Base-by-base conservation (phyloP, 2,329 filamentous ascomycete genomes). In the Colletotrichum viniferum region DNA sequence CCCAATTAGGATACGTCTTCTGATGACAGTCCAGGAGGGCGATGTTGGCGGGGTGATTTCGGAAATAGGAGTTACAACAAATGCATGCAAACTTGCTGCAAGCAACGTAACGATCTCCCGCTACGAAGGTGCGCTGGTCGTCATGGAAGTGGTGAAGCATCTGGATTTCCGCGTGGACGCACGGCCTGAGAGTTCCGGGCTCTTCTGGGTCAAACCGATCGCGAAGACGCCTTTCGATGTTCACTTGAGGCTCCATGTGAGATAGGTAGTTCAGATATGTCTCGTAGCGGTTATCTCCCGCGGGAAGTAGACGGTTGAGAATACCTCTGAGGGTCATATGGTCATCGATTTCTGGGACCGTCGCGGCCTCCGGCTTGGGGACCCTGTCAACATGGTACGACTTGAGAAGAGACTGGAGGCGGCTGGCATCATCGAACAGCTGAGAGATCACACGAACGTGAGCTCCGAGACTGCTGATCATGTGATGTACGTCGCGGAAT, bases 31-130 rank as follows among this genome's bases (percentile, higher is more conserved):
- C 79, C 0, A 84, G 84, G 26, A 81, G 79, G 0, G 80, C 80
- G 65, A 77, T 81, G 4, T 9, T 76, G 4, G 79, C 81, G 0
- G 85, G 85, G 64, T 89, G 87, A 14, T 85, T 65, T 10, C 76
- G 79, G 30, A 89, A 85, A 74, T 89, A 89, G 4, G 87, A 80
- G 52, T 81, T 81, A 78, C 88, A 91, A 66, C 86, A 88, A 73
- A 87, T 86, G 70, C 88, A 91, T 4, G 89, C 85, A 0, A 85
- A 84, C 78, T 90, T 91, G 78, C 88, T 91, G 73, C 85, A 88
- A 4, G 85, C 88, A 14, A 91, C 85, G 76, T 85, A 90, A 4
- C 80, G 79, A 72, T 90, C 88, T 6, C 80, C 69, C 3, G 80
- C 81, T 4, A 82, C 81, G 76, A 87, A 90, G 0, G 18, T 28